These are phyloP conservation scores for Akanthomyces uredinophilus DNA, from an alignment of 2,329 filamentous ascomycete species.

Conservation along the genomic window DNA sequence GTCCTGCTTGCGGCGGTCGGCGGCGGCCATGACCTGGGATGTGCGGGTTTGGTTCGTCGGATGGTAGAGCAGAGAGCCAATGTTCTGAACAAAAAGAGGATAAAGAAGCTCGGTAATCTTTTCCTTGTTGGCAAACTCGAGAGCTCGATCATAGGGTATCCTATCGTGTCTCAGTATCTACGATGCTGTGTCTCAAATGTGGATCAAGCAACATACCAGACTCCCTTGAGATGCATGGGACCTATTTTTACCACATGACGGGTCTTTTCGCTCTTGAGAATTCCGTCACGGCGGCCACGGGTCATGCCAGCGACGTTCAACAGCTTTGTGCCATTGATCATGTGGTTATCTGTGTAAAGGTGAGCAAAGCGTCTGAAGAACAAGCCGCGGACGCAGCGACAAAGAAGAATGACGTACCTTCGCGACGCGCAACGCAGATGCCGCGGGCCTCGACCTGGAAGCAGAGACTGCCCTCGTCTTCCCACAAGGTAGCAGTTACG, in stretches of 20 bases:
- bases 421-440: constrained; percentile 88
- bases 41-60: constrained; percentile 80
- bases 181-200: constrained; percentile 17
- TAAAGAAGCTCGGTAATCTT: constrained; percentile 96
- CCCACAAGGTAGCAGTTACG: constrained; percentile 95
- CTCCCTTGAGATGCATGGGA: constrained; percentile 97
- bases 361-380: background rate
- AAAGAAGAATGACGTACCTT: constrained; percentile 56
- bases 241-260: constrained; percentile 98
- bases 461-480: constrained; percentile 94
- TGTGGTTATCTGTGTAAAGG: constrained; percentile 69
- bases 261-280: constrained; percentile 95
- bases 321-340: constrained; percentile 98
- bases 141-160: constrained; percentile 96
- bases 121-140: constrained; percentile 99
- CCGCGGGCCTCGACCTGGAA: constrained; percentile 97
- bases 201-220: constrained; percentile 63
- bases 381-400: background rate
- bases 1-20: constrained; percentile 70
- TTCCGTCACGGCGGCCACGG: constrained; percentile 86
- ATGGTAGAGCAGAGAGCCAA: constrained; percentile 88
- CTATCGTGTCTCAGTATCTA: constrained; percentile 42
- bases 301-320: constrained; percentile 98
- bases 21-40: constrained; percentile 82
- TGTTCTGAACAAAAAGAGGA: constrained; percentile 95